Evolutionary conservation across 2,329 filamentous ascomycete species (phyloP).

Genomic region (Ophiostoma quercus): DNA sequence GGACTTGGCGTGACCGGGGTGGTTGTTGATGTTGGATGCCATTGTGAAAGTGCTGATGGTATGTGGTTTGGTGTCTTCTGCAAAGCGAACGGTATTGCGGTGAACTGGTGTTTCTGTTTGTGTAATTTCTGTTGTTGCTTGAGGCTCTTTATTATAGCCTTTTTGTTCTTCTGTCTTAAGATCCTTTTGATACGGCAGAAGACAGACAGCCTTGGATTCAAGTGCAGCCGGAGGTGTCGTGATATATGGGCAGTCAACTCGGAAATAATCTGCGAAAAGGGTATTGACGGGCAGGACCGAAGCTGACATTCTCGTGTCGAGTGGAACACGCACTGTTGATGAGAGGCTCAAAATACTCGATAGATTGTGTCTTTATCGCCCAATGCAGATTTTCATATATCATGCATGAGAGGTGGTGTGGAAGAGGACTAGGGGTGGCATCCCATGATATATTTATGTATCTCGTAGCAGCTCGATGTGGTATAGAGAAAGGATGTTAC

Average conservation of each 20-base stretch:
- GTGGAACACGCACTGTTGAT: neutral
- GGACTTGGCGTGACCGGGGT: neutral
- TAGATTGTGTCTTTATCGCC: neutral
- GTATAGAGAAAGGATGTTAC: neutral
- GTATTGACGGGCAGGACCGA: neutral
- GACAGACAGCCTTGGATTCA: neutral
- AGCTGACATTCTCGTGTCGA: constrained; percentile 14
- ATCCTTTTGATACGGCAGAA: neutral
- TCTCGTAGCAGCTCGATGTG: neutral
- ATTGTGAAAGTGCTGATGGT: neutral
- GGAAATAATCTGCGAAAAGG: neutral
- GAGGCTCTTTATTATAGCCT: neutral
- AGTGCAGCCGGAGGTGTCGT: neutral
- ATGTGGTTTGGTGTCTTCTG: neutral
- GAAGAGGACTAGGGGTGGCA: neutral
- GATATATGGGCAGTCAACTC: neutral
- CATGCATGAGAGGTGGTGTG: constrained; percentile 7
- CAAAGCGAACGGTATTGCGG: neutral
- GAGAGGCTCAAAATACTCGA: neutral
- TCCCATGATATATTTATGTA: constrained; percentile 2
- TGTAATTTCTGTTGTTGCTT: no score
- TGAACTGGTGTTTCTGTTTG: neutral
- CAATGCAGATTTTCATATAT: neutral
- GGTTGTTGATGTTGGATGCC: neutral
- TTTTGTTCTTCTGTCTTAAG: neutral